phyloP scores from a whole-genome alignment of 2,329 filamentous ascomycete genomes.

The Penicillium psychrosexuale region DNA sequence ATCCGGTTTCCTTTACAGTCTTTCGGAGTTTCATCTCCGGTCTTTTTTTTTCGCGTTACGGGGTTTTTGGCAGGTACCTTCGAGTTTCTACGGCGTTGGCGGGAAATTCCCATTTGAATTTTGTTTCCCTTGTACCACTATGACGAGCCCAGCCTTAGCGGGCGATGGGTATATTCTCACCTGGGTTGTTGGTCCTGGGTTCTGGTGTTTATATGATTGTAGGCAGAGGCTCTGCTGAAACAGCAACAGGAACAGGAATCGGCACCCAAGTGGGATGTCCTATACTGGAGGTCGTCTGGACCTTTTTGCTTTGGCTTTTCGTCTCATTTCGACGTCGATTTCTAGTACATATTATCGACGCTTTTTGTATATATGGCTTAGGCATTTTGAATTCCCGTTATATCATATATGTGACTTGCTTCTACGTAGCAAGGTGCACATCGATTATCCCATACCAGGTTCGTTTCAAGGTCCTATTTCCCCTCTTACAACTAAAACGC shows the following conservation, averaged over 20 bases:
- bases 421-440: not conserved
- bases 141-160: not conserved
- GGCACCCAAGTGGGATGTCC: not conserved
- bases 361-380: conserved; percentile 3
- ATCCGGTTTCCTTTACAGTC: conserved; percentile 10
- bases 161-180: not conserved
- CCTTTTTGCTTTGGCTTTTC: not conserved
- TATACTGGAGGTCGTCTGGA: conserved; percentile 1
- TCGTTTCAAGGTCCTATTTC: not conserved
- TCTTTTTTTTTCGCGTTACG: conserved; percentile 10
- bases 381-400: conserved; percentile 1
- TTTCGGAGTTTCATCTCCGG: conserved; percentile 9
- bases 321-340: not conserved
- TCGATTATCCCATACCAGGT: not conserved
- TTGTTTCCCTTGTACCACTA: conserved; percentile 7
- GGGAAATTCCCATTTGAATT: conserved; percentile 1
- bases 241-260: not conserved
- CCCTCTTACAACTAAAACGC: not conserved
- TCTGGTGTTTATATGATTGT: not conserved
- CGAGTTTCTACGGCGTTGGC: conserved; percentile 1
- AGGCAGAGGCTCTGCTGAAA: not conserved
- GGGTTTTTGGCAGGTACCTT: conserved; percentile 1
- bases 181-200: not conserved
- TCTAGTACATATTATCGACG: conserved; percentile 4
- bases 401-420: not conserved